phyloP scores from a whole-genome alignment of 495 filamentous ascomycete genomes.

The Daldinia loculata region DNA sequence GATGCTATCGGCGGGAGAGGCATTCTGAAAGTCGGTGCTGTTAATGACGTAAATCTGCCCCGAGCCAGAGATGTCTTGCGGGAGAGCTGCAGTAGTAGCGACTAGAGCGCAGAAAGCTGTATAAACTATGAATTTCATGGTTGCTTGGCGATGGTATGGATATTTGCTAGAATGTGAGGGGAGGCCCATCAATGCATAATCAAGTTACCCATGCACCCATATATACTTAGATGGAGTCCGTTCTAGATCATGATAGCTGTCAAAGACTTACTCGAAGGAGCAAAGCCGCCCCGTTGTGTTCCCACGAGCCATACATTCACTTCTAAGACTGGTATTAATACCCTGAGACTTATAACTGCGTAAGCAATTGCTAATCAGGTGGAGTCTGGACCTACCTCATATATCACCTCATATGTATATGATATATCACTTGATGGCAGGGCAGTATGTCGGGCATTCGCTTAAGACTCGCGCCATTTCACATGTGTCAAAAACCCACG shows the following conservation, averaged over 20 bases:
- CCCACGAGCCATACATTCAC: neutral
- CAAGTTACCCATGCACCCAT: neutral
- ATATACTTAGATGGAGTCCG: neutral
- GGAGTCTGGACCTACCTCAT: neutral
- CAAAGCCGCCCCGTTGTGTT: neutral
- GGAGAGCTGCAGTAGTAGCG: conserved; percentile 2
- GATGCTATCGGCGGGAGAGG: conserved; percentile 35
- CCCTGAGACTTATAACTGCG: neutral
- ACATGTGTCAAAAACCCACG: neutral
- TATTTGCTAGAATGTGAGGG: neutral
- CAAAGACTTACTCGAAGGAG: neutral
- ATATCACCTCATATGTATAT: no score
- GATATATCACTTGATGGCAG: neutral
- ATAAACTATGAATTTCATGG: conserved; percentile 25
- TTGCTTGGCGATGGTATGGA: neutral
- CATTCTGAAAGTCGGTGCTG: conserved; percentile 23
- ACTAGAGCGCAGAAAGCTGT: conserved; percentile 15
- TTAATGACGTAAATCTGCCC: conserved; percentile 48
- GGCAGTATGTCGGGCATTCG: neutral
- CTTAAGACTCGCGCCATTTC: neutral
- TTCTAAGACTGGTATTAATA: conserved; percentile 11
- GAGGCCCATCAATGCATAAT: neutral
- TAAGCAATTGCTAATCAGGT: conserved; percentile 36
- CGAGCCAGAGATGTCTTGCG: conserved; percentile 41
- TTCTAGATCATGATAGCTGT: neutral